A percentile compares a stretch with the other conserved stretches of the same genome.
Evolutionary conservation across 108 stramenopile genomes (phyloP).

Genomic region (Aureococcus anophagefferens): DNA sequence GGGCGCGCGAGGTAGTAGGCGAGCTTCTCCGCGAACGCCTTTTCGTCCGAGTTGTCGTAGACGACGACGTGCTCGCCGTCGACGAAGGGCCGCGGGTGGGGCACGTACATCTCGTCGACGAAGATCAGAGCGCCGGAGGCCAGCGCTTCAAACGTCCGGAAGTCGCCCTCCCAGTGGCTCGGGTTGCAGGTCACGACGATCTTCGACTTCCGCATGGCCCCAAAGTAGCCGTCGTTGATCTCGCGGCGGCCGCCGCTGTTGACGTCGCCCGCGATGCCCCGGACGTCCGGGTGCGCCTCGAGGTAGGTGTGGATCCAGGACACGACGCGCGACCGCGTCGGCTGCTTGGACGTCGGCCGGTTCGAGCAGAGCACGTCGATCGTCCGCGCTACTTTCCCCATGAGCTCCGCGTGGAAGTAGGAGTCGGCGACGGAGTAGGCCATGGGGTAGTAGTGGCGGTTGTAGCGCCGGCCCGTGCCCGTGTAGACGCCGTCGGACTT

Average conservation of each 20-base stretch:
- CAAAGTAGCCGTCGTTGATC: conserved; percentile 7
- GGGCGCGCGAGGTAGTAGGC: background rate
- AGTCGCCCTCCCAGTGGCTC: conserved; percentile 22
- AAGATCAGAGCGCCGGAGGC: conserved; percentile 13
- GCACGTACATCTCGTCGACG: conserved; percentile 18
- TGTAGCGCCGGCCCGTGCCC: background rate
- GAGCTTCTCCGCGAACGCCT: conserved; percentile 8
- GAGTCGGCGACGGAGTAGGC: conserved; percentile 11
- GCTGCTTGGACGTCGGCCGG: background rate
- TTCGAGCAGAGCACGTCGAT: conserved; percentile 10
- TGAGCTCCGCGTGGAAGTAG: background rate
- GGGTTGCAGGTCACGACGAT: conserved; percentile 21
- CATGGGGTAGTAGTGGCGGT: conserved; percentile 4
- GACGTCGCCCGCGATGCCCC: conserved; percentile 10
- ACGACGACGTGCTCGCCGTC: conserved; percentile 6
- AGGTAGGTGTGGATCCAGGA: conserved; percentile 4
- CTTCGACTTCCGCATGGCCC: background rate
- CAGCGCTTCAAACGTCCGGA: conserved; percentile 12
- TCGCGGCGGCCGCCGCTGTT: conserved; percentile 1
- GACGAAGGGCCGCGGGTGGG: background rate
- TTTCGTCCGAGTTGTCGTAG: conserved; percentile 11
- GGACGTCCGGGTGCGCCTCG: background rate
- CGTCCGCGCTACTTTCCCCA: background rate
- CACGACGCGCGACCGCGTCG: conserved; percentile 2
- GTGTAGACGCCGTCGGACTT: conserved; percentile 2